Base-by-base conservation (phyloP, 1,139 yeast species). In the Hansenula lynferdii region DNA sequence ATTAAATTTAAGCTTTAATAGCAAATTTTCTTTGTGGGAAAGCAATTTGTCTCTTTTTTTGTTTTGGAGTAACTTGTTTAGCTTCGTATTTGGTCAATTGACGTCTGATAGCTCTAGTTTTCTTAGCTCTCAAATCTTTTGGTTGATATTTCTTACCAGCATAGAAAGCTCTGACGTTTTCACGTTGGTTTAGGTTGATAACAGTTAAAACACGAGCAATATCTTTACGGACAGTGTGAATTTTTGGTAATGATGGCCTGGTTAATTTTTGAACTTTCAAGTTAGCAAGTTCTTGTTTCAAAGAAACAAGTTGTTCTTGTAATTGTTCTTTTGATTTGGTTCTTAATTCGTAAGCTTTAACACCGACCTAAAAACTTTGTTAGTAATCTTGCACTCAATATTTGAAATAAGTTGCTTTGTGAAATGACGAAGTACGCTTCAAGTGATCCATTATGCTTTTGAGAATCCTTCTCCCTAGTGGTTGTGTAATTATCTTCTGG, bases 81-180 rank as follows among this genome's bases (percentile, higher is more conserved):
- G 85, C 81, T 77, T 92, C 97, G 72, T 73, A 72, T 68, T 84
- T 77, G 70, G 97, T 81, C 69, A 92, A 81, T 70, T 82, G 80
- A 81, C 97, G 87, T 85, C 98, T 90, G 73, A 92, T 76, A 72
- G 98, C 97, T 83, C 97, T 92, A 75, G 98, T 92, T 85, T 92
- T 86, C 90, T 92, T 92, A 65, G 87, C 96, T 79, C 97, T 92
- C 75, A 92, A 82, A 71, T 90, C 97, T 80, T 90, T 90, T 78
- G 98, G 98, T 70, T 82, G 79, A 82, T 81, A 85, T 77, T 89
- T 90, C 83, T 89, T 89, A 75, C 90, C 95, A 60, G 80, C 79
- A 92, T 89, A 90, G 80, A 85, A 84, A 67, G 85, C 95, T 73
- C 86, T 86, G 69, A 87, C 96, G 61, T 85, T 82, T 57, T 84